Conservation (phyloP, 805 yeast genomes). For the Torulaspora franciscae region DNA sequence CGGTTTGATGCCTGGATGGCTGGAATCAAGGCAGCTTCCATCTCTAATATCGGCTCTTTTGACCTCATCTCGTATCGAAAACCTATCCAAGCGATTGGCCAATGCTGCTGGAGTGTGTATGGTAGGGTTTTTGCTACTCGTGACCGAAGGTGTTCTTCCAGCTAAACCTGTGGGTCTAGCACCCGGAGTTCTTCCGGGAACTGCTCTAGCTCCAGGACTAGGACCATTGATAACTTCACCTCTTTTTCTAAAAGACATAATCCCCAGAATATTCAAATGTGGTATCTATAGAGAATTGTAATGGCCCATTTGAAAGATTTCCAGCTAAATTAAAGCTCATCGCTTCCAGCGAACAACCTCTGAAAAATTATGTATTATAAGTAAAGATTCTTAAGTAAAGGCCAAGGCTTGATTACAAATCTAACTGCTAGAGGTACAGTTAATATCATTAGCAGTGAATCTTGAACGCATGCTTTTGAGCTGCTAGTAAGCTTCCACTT, state of each 20-base stretch:
- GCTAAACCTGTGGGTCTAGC: not conserved
- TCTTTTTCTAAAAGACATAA: slow-evolving; percentile 57
- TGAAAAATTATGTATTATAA: no score
- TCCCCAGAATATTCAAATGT: no score
- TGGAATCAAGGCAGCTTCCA: not conserved
- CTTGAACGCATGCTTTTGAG: no score
- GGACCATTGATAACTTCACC: slow-evolving; percentile 41
- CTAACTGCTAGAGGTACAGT: no score
- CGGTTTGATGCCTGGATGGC: slow-evolving; percentile 63
- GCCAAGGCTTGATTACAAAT: no score
- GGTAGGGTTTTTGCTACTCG: not conserved
- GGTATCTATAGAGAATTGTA: no score
- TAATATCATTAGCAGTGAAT: no score
- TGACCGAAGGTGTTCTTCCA: not conserved
- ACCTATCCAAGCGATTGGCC: slow-evolving; percentile 1
- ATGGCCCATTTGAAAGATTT: no score
- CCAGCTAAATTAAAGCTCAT: no score
- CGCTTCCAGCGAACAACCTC: no score
- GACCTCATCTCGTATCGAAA: slow-evolving; percentile 3
- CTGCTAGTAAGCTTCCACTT: no score
- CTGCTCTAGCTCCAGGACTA: slow-evolving; percentile 13
- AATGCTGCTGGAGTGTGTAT: not conserved
- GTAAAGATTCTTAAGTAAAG: no score
- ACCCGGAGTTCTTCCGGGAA: slow-evolving; percentile 20
- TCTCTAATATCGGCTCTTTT: not conserved